Evolutionary conservation across 2,329 filamentous ascomycete genomes (phyloP).

Genomic region (Fusarium incarnatum): DNA sequence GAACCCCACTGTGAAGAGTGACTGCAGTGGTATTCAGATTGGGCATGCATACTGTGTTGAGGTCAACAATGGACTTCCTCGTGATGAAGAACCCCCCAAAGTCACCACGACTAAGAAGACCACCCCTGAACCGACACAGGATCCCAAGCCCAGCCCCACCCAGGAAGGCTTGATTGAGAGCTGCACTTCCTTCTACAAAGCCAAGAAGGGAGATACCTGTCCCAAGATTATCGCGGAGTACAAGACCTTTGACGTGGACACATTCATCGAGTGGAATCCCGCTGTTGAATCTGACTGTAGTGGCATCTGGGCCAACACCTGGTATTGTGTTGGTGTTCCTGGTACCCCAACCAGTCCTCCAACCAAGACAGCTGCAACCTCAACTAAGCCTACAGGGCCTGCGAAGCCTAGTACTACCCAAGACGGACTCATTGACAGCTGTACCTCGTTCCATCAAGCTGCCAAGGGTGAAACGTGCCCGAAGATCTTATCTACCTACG

Average conservation of each 20-base stretch:
- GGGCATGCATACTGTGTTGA: too few relatives aligned
- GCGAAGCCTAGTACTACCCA: not conserved
- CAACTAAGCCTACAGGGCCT: accelerated
- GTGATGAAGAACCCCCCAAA: too few relatives aligned
- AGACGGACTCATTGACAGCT: not conserved
- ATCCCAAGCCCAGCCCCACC: not conserved
- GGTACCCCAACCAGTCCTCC: not conserved
- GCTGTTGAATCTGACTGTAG: not conserved
- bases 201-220: slow-evolving; percentile 25
- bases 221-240: not conserved
- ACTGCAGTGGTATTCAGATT: too few relatives aligned
- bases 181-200: slow-evolving; percentile 16
- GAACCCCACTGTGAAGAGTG: too few relatives aligned
- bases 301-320: not conserved
- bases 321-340: slow-evolving; percentile 13
- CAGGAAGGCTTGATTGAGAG: not conserved
- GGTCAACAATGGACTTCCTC: too few relatives aligned
- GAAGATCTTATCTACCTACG: not conserved
- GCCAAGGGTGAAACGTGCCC: not conserved
- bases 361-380: too few relatives aligned
- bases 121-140: too few relatives aligned
- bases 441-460: accelerated
- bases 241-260: not conserved
- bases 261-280: not conserved
- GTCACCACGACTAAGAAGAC: too few relatives aligned